Evolutionary conservation across 768 basidiomycete genomes (phyloP).

Genomic region (Leccinum incarnatum): DNA sequence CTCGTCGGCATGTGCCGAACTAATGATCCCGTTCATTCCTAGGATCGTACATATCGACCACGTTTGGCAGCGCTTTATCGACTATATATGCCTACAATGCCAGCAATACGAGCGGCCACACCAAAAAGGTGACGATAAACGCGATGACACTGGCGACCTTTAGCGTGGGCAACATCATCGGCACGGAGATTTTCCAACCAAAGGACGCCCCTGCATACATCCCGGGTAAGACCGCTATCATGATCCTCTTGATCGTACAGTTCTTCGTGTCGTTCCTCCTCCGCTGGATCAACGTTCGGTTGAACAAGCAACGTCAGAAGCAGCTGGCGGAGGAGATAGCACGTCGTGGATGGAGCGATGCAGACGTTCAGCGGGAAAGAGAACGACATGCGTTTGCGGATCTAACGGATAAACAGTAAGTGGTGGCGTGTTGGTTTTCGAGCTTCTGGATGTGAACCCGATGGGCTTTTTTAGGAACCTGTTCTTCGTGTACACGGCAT

Average conservation of each 20-base stretch:
- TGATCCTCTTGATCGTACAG: constrained; percentile 54
- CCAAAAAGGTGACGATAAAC: constrained; percentile 65
- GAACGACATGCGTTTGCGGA: constrained; percentile 63
- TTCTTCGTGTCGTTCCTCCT: constrained; percentile 47
- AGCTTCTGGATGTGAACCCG: not conserved
- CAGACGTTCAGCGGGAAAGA: constrained; percentile 54
- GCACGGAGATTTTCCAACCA: constrained; percentile 61
- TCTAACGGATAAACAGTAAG: constrained; percentile 62
- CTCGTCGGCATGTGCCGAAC: not conserved
- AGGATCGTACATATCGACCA: constrained; percentile 52
- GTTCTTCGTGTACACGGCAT: constrained; percentile 59
- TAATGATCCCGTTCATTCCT: not conserved
- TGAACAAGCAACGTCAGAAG: constrained; percentile 48
- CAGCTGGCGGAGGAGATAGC: constrained; percentile 43
- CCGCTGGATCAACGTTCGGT: constrained; percentile 51
- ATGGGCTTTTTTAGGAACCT: constrained; percentile 40
- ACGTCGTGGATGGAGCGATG: constrained; percentile 52
- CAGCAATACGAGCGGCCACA: constrained; percentile 61
- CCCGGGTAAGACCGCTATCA: constrained; percentile 64
- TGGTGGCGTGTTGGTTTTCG: constrained; percentile 7
- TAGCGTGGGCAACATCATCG: constrained; percentile 58
- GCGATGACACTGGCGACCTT: constrained; percentile 57
- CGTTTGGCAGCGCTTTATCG: constrained; percentile 58
- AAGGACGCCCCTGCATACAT: constrained; percentile 61
- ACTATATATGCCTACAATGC: constrained; percentile 64